Base-by-base conservation (phyloP, 2,329 filamentous ascomycete species). In the Pseudocercospora eumusae region DNA sequence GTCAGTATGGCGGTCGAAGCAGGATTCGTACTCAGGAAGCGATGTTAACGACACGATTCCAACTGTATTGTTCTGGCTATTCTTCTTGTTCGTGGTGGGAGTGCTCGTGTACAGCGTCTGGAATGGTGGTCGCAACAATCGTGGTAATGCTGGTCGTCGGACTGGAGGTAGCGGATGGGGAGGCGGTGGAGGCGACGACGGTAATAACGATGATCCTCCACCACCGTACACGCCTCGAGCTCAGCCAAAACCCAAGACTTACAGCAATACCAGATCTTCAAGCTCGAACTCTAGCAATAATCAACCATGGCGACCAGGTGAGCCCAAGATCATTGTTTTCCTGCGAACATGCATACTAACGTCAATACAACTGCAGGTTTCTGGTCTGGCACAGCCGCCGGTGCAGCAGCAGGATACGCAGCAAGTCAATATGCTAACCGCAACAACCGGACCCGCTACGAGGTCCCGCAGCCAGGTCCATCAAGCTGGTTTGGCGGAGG, bases 381-480 rank as follows among this genome's bases (percentile, higher is more conserved):
- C 76, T 92, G 89, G 89, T 84, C 80, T 18, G 89, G 89, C 20
- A 77, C 85, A n/a, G 82, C 84, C 0, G 83, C 84, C 15, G 90
- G 89, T 49, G 88, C 86, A 4, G 88, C 89, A 40, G 69, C 66
- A 52, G 66, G 65, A 13, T 70, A 68, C 45, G 70, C 68, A 49
- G 70, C 68, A 10, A 59, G 65, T 2, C 60, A 65, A 20, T 64
- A 28, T 36, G 62, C 59, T 18, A 62, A 68, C 33, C 63, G 60
- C 44, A 64, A 66, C 56, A 68, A 69, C 49, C 64, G 61, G 33
- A 64, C 58, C 21, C 56, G 66, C 25, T 60, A 69, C 42, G 49
- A 65, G 75, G 27, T 74, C 71, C 75, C 60, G 70, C 74, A 65
- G 59, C 71, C 65, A 70, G 76, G 56, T 68, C 75, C 70, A 21